phyloP scores from a whole-genome alignment of 2,329 filamentous ascomycete species.

The Delphinella strobiligena region DNA sequence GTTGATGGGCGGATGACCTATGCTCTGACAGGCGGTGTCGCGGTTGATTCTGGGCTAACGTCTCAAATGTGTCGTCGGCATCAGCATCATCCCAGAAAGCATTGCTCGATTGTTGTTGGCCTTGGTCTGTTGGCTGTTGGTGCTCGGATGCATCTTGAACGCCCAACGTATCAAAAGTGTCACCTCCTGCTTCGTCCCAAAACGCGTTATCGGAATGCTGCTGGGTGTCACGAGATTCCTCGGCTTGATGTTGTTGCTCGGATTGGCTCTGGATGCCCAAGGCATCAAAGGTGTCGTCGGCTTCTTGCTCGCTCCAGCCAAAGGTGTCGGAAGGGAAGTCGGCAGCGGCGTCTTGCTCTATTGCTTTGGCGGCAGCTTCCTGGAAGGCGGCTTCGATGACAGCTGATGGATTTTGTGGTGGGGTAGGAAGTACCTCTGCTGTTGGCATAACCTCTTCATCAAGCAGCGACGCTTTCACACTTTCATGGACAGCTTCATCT shows the following conservation, averaged over 20 bases:
- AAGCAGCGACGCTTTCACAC: slow-evolving; percentile 28
- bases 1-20: neutral
- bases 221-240: no score
- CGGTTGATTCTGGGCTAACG: neutral
- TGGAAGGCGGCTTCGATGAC: neutral
- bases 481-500: slow-evolving; percentile 34
- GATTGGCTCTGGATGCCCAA: neutral
- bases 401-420: neutral
- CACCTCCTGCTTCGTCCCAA: slow-evolving; percentile 7
- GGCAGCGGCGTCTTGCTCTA: neutral
- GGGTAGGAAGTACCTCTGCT: neutral
- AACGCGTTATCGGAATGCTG: neutral
- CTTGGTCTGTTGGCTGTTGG: neutral
- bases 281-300: slow-evolving; percentile 7
- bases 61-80: slow-evolving; percentile 6
- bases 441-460: slow-evolving; percentile 23
- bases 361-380: neutral
- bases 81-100: slow-evolving; percentile 10
- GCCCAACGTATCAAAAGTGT: slow-evolving; percentile 8
- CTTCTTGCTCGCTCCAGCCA: slow-evolving; percentile 1
- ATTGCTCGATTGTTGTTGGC: neutral
- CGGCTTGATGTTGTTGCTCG: neutral
- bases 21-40: neutral
- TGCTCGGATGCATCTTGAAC: neutral
- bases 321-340: neutral